Evolutionary conservation across 371 early-diverging fungal species (phyloP), one percentile per base, ranked within the genome.

Genomic region (Blakeslea trispora): DNA sequence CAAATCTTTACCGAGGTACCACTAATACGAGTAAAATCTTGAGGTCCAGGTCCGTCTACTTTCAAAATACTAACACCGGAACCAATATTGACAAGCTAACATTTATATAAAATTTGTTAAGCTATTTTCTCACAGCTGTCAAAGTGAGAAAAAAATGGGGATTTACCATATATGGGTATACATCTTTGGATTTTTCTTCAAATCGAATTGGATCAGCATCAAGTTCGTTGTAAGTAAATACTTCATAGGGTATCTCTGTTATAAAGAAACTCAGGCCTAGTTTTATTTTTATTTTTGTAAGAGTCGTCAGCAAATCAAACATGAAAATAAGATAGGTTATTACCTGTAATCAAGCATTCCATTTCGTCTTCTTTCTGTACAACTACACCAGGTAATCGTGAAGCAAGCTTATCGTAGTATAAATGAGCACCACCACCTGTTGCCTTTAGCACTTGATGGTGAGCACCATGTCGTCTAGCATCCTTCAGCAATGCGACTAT

Each of bases 161-260:
- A 21, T 68, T 35, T 75, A 87, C 88, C 86, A 92, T 81, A 72
- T 91, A 92, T 14, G 93, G 93, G 72, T 90, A 92, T 49, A 88
- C 75, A 45, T 87, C 82, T 19, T 64, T 70, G 28, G 89, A 81
- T 35, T 79, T 84, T 45, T 86, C 79, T 64, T 94, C 93, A 69
- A 91, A 95, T 63, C 81, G 77, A 82, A 94, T 91, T 10, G 93
- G 88, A 57, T 90, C 84, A 17, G 70, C 67, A 37, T 70, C 72
- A 10, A 51, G 63, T 49, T 87, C 88, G 51, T 77, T 79, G 65
- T 94, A 98, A 9, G 93, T 92, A 66, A 96, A 98, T n/a, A 93
- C 95, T 75, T 98, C 98, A 68, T 93, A 89, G 0, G 95, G 90
- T 55, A 97, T 91, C 64, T 96, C 90, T 23, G 90, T 85, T 35